phyloP scores from a whole-genome alignment of 164 flowering plant species.

The Cinnamomum chago region DNA sequence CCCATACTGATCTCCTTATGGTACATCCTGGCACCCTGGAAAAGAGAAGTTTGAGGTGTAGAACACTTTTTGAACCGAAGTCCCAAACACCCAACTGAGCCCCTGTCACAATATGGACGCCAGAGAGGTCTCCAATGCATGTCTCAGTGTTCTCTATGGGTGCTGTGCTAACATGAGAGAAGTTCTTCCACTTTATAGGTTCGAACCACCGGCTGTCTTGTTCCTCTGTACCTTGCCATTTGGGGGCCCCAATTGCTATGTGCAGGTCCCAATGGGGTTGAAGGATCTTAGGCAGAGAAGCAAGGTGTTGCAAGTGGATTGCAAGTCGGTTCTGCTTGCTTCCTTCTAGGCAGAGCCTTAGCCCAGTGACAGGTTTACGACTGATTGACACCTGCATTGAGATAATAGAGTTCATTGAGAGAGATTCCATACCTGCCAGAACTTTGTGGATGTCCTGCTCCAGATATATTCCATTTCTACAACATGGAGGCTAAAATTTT shows the following conservation, averaged over 20 bases:
- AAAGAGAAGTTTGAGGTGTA: conserved; percentile 70
- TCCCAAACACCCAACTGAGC: conserved; percentile 99
- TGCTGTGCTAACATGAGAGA: conserved; percentile 86
- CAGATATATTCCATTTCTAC: not conserved
- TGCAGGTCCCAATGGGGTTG: conserved; percentile 76
- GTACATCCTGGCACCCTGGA: conserved; percentile 85
- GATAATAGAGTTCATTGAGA: not conserved
- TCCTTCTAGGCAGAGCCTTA: conserved; percentile 69
- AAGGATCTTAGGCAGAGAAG: conserved; percentile 72
- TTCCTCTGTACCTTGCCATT: conserved; percentile 90
- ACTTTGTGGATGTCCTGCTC: not conserved
- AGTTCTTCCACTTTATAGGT: conserved; percentile 87
- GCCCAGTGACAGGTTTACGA: conserved; percentile 81
- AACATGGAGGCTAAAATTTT: not conserved
- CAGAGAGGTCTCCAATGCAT: conserved; percentile 53
- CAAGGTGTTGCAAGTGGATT: conserved; percentile 69
- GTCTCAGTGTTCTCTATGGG: conserved; percentile 68
- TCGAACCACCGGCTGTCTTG: conserved; percentile 94
- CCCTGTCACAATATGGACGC: conserved; percentile 76
- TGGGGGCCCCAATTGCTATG: conserved; percentile 81
- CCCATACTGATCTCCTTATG: conserved; percentile 76
- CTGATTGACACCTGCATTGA: conserved; percentile 70
- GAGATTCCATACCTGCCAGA: not conserved
- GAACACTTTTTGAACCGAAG: conserved; percentile 70
- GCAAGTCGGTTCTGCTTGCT: conserved; percentile 62